These are phyloP conservation scores for Rhododendron kiyosumense DNA, from an alignment of 148 eudicot genomes.

Conservation along the genomic window DNA sequence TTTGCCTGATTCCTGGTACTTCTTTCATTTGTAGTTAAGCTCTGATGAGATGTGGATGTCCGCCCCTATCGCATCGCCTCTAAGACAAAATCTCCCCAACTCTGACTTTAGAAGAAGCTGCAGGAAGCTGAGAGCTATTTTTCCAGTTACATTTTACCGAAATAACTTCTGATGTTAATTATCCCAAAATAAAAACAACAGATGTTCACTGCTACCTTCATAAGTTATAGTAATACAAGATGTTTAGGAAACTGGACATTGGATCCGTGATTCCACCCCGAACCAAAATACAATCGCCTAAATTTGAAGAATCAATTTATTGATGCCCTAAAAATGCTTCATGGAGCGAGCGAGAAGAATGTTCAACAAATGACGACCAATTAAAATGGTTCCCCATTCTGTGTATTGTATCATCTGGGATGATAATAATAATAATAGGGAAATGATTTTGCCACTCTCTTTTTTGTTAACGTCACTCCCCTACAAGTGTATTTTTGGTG, in stretches of 20 bases:
- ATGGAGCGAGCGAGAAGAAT: background rate
- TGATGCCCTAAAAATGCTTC: background rate
- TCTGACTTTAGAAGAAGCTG: conserved; percentile 10
- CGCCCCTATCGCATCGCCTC: conserved; percentile 60
- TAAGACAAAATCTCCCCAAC: conserved; percentile 37
- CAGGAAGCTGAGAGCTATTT: too few species aligned
- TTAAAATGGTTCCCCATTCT: background rate
- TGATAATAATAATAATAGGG: background rate
- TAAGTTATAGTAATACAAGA: background rate
- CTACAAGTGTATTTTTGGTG: too few species aligned
- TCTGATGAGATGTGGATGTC: conserved; percentile 78
- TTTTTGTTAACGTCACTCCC: too few species aligned
- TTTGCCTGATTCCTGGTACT: background rate
- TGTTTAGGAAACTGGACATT: background rate
- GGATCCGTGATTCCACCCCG: background rate
- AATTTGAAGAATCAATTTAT: background rate
- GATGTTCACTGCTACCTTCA: too few species aligned
- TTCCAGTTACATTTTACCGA: background rate
- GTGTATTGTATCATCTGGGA: background rate
- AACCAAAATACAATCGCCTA: background rate
- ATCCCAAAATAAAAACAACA: too few species aligned
- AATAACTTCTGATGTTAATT: background rate
- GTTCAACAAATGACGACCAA: background rate
- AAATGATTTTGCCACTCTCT: too few species aligned
- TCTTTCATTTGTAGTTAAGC: conserved; percentile 38